Percentiles rank a stretch among this genome's conserved stretches.
These are phyloP conservation scores for Lumnitzera racemosa DNA, from an alignment of 345 rosid species.

Conservation along the genomic window DNA sequence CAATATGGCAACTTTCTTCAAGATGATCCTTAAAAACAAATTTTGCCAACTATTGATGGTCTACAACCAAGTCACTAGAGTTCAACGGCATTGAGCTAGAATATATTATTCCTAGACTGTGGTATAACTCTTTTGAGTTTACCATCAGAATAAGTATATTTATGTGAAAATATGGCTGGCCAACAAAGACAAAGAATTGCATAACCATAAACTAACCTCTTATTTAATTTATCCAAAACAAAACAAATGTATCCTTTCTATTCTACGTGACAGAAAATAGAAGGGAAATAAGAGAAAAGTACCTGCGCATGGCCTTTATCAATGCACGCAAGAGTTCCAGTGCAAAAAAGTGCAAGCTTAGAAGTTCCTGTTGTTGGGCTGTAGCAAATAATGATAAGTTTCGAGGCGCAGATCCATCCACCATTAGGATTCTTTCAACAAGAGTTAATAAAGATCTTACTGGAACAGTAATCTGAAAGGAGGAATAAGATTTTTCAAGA, in stretches of 20 bases:
- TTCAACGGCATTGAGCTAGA: no score
- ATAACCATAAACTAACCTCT: no score
- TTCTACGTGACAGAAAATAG: neutral
- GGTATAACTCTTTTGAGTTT: no score
- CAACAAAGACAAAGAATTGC: no score
- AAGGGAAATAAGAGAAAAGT: slow-evolving; percentile 5
- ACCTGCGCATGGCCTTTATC: slow-evolving; percentile 70
- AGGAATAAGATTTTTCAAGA: slow-evolving; percentile 11
- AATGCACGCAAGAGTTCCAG: slow-evolving; percentile 61
- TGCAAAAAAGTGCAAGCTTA: slow-evolving; percentile 47
- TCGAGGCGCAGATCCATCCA: slow-evolving; percentile 65
- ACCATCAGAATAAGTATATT: no score
- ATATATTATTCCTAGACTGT: no score
- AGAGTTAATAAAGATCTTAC: slow-evolving; percentile 55
- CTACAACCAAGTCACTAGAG: no score
- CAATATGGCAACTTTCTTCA: no score
- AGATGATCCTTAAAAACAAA: no score
- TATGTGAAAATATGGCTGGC: no score
- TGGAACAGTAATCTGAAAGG: slow-evolving; percentile 51
- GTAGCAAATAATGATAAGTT: slow-evolving; percentile 43
- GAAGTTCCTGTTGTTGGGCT: slow-evolving; percentile 67
- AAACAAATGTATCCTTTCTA: neutral
- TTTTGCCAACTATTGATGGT: no score
- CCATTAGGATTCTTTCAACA: slow-evolving; percentile 69
- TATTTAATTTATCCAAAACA: neutral